Evolutionary conservation across 768 basidiomycete genomes (phyloP), one percentile per base, ranked within the genome.

Genomic region (Hemileccinum rubropunctum): DNA sequence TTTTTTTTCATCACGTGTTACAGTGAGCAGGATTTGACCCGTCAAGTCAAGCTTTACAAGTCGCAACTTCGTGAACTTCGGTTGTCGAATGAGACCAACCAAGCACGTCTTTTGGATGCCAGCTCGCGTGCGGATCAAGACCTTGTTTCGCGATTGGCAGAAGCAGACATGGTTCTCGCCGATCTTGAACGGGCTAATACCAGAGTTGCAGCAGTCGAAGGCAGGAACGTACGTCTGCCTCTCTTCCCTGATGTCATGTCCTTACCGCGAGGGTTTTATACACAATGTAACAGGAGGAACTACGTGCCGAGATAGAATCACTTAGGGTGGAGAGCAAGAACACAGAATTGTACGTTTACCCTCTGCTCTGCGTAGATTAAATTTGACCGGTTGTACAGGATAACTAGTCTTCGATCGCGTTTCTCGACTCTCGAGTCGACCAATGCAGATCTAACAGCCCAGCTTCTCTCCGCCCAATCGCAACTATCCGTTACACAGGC

Each of bases 171-270:
- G 84, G 83, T 98, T 58, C 87, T 90, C 21, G 90, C 88, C 12
- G 97, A 99, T 71, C 75, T 98, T 36, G 92, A 95, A 59, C 81
- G 93, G 15, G 94, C 97, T n/a, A 98, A 95, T 61, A 89, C 84
- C 60, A 84, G 95, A 15, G 89, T 98, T 3, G 91, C 89, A 0
- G 84, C 88, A 3, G 88, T 98, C 33, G 95, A 98, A 69, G 80
- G 94, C 54, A 80, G 97, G 44, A 98, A 99, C 72, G 92, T 93
- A 56, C 48, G 80, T 65, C 40, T 14, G 18, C 9, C 39, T 35
- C 49, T 33, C 15, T 48, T 28, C 30, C 17, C 9, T 18, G 1
- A 15, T 32, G 21, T 10, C 23, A 9, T 39, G 27, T 4, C 12
- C n/a, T 26, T n/a, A 11, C 5, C 18, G 23, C 18, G 23, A 30